A percentile compares a stretch with the other conserved stretches of the same genome.
phyloP scores from a whole-genome alignment of 2,329 filamentous ascomycete genomes.

The Colletotrichum liriopes region DNA sequence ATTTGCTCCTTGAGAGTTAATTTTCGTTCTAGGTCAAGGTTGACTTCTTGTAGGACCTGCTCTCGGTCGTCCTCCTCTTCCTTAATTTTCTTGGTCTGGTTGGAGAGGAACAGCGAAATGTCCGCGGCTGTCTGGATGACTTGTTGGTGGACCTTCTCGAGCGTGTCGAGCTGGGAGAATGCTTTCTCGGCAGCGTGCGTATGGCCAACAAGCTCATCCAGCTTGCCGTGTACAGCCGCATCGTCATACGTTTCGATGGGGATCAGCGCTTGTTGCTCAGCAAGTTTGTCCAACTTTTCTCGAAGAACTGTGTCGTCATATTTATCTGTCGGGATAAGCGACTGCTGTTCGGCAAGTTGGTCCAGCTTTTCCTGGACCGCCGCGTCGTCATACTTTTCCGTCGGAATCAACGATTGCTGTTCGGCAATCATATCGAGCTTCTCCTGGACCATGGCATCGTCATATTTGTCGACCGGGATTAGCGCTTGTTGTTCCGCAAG shows the following conservation, averaged over 20 bases:
- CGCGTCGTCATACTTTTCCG: conserved; percentile 27
- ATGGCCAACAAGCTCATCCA: conserved; percentile 71
- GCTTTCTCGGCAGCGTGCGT: conserved; percentile 78
- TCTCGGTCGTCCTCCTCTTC: conserved; percentile 86
- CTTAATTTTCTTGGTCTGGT: conserved; percentile 81
- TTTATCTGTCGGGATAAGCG: conserved; percentile 38
- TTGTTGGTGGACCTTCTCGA: conserved; percentile 91
- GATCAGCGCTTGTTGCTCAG: conserved; percentile 31
- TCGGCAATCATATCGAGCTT: conserved; percentile 37
- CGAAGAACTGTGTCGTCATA: conserved; percentile 48
- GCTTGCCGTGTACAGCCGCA: conserved; percentile 48
- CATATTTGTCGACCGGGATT: conserved; percentile 27
- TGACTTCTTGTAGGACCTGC: conserved; percentile 84
- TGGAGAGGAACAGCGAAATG: conserved; percentile 85
- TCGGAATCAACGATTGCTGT: conserved; percentile 61
- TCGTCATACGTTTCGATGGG: conserved; percentile 46
- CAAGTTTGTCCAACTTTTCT: conserved; percentile 55
- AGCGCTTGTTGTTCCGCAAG: conserved; percentile 72
- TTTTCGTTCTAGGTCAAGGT: conserved; percentile 84
- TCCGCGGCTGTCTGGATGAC: conserved; percentile 88
- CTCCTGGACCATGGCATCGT: conserved; percentile 16
- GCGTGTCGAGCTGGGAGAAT: conserved; percentile 81
- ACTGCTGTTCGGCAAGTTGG: conserved; percentile 30
- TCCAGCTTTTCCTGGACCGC: conserved; percentile 23
- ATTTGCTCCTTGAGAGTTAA: conserved; percentile 76